Evolutionary conservation across 2,329 filamentous ascomycete genomes (phyloP), one percentile per base, ranked within the genome.

Genomic region (Plectosphaerella plurivora): DNA sequence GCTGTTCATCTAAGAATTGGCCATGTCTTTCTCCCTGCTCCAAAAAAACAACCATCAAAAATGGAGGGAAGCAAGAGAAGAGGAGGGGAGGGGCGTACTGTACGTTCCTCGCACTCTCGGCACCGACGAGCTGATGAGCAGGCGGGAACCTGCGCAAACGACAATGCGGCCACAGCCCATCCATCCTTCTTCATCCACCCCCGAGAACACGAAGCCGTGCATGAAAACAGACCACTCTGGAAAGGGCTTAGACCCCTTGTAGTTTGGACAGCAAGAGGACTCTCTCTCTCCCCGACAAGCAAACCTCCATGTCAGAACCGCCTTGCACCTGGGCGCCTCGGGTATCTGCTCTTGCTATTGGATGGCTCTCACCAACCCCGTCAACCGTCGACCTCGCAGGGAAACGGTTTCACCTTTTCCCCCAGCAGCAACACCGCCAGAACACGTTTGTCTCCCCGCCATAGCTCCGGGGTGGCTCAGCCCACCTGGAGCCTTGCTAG

Each of bases 111-210:
- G 11, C 28, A 33, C 7, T 33, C 28, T 33, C 28, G 28, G 28
- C 28, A 33, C 28, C 28, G 28, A 33, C 8, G 28, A 33, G 28
- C 28, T 33, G 28, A 39, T 8, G 16, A 44, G 41, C 41, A 18
- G 10, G 66, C 69, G 71, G 71, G 63, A 67, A 65, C 63, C 61
- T 67, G 68, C 71, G 68, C 70, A 69, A 65, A 68, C 62, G 60
- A 67, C 61, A 39, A 49, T 51, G 50, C 52, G 36, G 56, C 55
- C 58, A 60, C 54, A 58, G 50, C 51, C 51, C 53, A 65, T 64
- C 22, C 22, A 22, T 22, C 22, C 22, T 22, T 22, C 63, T 65
- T 65, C 62, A 60, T 57, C 58, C 57, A 63, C 62, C 62, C 63
- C 53, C 53, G 54, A 54, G 62, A 65, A 63, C 60, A 63, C 55